A percentile compares a stretch with the other conserved stretches of the same genome.
These are phyloP conservation scores for Isabelozyma pseudorhagii DNA, from an alignment of 805 yeast species.

Conservation along the genomic window DNA sequence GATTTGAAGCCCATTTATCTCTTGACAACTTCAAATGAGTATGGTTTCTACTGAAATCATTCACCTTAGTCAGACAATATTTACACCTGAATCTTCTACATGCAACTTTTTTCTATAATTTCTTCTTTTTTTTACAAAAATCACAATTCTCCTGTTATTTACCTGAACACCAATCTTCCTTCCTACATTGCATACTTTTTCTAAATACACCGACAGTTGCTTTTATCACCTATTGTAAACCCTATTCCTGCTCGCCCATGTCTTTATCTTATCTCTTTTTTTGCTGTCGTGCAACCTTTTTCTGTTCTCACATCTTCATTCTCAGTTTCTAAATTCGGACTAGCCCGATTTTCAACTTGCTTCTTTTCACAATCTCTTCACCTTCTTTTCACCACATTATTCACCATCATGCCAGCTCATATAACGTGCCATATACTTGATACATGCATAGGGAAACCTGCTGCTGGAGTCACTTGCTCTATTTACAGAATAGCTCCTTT, in stretches of 20 bases:
- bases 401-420: conserved; percentile 39
- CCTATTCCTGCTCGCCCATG: neutral
- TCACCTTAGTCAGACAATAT: too few species aligned
- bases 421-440: conserved; percentile 89
- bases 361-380: neutral
- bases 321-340: neutral
- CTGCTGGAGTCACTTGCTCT: conserved; percentile 68
- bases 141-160: too few species aligned
- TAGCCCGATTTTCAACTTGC: neutral
- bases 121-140: too few species aligned
- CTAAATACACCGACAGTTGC: too few species aligned
- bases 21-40: too few species aligned
- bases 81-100: too few species aligned
- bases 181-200: too few species aligned
- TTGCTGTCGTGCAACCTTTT: neutral
- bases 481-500: conserved; percentile 39
- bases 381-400: neutral
- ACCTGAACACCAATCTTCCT: too few species aligned
- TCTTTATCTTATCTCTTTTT: neutral
- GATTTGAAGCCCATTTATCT: too few species aligned
- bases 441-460: conserved; percentile 82
- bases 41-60: too few species aligned
- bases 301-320: neutral
- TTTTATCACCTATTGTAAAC: too few species aligned
- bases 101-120: too few species aligned